Percentiles rank a stretch among this genome's conserved stretches.
phyloP scores from a whole-genome alignment of 805 yeast species.

The Pichia manshurica region DNA sequence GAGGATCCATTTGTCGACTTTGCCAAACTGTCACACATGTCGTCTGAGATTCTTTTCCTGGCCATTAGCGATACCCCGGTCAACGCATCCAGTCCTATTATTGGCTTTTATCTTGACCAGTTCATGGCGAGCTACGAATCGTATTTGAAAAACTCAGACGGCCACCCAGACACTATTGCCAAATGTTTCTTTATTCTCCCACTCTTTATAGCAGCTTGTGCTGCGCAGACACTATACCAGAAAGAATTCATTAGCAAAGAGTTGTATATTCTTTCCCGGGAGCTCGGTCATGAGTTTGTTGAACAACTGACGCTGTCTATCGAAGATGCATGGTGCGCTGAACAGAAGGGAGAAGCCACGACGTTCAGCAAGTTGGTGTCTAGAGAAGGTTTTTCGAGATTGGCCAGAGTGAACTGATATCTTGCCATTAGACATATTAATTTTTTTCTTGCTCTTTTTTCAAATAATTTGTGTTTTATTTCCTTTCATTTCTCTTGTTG shows the following conservation, averaged over 20 bases:
- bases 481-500: background rate
- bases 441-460: constrained; percentile 1
- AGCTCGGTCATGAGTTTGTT: constrained; percentile 14
- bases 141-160: background rate
- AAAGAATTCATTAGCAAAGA: constrained; percentile 27
- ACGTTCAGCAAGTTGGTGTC: constrained; percentile 19
- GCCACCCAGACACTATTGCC: constrained; percentile 1
- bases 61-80: constrained; percentile 20
- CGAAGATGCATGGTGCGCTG: constrained; percentile 29
- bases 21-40: constrained; percentile 24
- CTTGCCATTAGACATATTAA: no score
- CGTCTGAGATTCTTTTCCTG: constrained; percentile 25
- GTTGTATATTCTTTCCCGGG: constrained; percentile 16
- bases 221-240: constrained; percentile 20
- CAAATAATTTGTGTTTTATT: no score
- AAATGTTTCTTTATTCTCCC: constrained; percentile 18
- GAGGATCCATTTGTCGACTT: constrained; percentile 11
- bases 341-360: constrained; percentile 16
- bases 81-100: constrained; percentile 18
- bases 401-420: background rate
- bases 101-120: constrained; percentile 25
- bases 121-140: constrained; percentile 17
- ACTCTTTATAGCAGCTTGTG: constrained; percentile 27
- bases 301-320: constrained; percentile 18
- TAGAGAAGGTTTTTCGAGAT: constrained; percentile 15